Evolutionary conservation across 2,329 filamentous ascomycete species (phyloP), one percentile per base, ranked within the genome.

Genomic region (Lojkania enalia): DNA sequence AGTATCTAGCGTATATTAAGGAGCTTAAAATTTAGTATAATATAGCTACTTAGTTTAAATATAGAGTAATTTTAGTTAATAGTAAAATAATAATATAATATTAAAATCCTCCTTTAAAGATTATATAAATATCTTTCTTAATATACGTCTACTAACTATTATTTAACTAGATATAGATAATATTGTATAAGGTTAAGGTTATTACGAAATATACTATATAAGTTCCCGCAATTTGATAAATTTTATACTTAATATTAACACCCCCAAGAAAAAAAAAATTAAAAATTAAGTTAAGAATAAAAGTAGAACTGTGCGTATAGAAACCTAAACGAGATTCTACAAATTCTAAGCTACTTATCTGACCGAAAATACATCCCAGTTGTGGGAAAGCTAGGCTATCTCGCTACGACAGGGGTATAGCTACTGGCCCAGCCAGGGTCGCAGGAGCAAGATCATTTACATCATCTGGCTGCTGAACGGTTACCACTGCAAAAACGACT

Each of bases 381-480:
- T n/a, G n/a, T n/a, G n/a, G n/a, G n/a, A n/a, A n/a, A n/a, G n/a
- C n/a, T n/a, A n/a, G n/a, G n/a, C n/a, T n/a, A n/a, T n/a, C n/a
- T n/a, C n/a, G 7, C 31, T 46, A 46, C 11, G 30, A 40, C 4
- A 46, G 35, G 14, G 19, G 7, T 12, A 46, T 30, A 20, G 36
- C 37, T 7, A 40, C 37, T 40, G 15, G 35, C 19, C 36, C 15
- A 35, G 35, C 30, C 19, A 46, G 30, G 16, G 29, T 29, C 14
- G 30, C 14, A 35, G 20, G 29, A 35, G 35, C 35, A n/a, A 46
- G 35, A 40, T 46, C 16, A 35, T 46, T 35, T 20, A 40, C n/a
- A 35, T 46, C 21, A 27, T 35, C 30, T 29, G n/a, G 36, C 30
- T 40, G 15, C 43, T 46, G 12, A 29, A 29, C 16, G n/a, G 43